Evolutionary conservation across 108 stramenopile species (phyloP).

Genomic region (Conticribra guillardii): DNA sequence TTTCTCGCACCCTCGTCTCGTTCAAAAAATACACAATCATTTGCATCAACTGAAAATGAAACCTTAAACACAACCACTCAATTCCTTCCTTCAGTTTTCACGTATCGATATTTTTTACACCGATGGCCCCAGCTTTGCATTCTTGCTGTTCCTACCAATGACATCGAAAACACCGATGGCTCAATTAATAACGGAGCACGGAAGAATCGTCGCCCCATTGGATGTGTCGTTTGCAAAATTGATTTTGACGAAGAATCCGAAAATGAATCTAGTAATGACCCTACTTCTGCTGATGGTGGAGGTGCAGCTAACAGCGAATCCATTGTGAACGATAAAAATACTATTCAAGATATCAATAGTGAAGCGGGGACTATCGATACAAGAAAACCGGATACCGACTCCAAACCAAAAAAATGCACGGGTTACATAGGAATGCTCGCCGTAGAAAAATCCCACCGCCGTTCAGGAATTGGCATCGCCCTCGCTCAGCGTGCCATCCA

Average conservation of each 20-base stretch:
- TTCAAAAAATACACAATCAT: no score
- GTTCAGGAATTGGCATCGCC: slow-evolving; percentile 78
- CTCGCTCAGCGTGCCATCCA: slow-evolving; percentile 69
- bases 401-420: slow-evolving; percentile 4
- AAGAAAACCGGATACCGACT: no score
- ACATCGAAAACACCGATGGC: slow-evolving; percentile 18
- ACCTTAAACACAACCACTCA: no score
- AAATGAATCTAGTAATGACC: not conserved
- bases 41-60: no score
- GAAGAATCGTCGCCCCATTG: slow-evolving; percentile 56
- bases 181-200: not conserved
- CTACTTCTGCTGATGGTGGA: not conserved
- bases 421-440: slow-evolving; percentile 88
- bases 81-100: slow-evolving; percentile 63
- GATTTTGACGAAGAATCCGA: slow-evolving; percentile 58
- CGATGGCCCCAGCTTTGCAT: slow-evolving; percentile 86
- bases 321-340: not conserved
- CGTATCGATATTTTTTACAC: slow-evolving; percentile 88
- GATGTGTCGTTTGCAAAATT: slow-evolving; percentile 90
- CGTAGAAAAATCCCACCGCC: slow-evolving; percentile 70
- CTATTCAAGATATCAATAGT: no score
- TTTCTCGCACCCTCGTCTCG: no score
- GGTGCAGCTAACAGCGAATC: slow-evolving; percentile 5
- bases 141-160: slow-evolving; percentile 60
- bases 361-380: no score